These are phyloP conservation scores for Tillandsia leiboldiana DNA, from an alignment of 176 grass and related monocot species.

Conservation along the genomic window DNA sequence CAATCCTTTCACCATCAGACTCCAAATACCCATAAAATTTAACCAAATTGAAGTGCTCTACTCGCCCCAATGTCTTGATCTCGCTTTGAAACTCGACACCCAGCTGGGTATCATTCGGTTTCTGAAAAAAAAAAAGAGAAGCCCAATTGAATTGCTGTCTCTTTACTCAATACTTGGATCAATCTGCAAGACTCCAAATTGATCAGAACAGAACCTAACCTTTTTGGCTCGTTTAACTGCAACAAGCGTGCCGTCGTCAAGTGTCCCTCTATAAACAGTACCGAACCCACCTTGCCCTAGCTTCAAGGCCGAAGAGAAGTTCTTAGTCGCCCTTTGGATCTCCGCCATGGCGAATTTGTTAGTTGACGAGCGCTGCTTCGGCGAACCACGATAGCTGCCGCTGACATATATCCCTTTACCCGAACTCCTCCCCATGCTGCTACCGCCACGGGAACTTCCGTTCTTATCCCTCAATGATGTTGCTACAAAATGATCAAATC, in stretches of 20 bases:
- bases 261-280: constrained; percentile 53
- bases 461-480: not conserved
- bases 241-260: constrained; percentile 58
- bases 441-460: not conserved
- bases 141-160: too few species aligned
- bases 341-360: constrained; percentile 57
- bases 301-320: constrained; percentile 67
- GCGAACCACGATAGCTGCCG: not conserved
- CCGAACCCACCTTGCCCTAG: constrained; percentile 87
- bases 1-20: constrained; percentile 57
- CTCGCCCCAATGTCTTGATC: constrained; percentile 55
- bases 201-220: constrained; percentile 15
- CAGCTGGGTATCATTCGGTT: constrained; percentile 46
- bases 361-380: constrained; percentile 21
- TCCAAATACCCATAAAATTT: constrained; percentile 72
- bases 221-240: constrained; percentile 79
- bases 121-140: constrained; percentile 11
- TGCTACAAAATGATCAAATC: not conserved
- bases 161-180: not conserved
- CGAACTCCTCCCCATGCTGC: not conserved
- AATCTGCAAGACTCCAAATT: not conserved
- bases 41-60: constrained; percentile 75
- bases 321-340: constrained; percentile 57
- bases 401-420: not conserved
- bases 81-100: constrained; percentile 76